phyloP scores from a whole-genome alignment of 768 basidiomycete species.

The Lactarius sanguifluus region DNA sequence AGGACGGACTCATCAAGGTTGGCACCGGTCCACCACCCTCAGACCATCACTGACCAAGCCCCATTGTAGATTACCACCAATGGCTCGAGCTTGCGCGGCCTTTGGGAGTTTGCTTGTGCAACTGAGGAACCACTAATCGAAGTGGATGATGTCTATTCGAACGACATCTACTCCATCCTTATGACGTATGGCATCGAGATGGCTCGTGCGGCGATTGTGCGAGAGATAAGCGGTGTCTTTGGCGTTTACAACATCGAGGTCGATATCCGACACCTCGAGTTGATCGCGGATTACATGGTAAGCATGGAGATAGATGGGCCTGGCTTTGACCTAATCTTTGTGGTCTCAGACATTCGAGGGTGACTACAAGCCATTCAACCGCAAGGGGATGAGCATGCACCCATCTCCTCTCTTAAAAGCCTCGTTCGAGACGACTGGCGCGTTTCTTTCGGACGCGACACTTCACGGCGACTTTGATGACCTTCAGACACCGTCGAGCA shows the following conservation, averaged over 20 bases:
- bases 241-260: conserved; percentile 95
- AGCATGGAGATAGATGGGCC: conserved; percentile 33
- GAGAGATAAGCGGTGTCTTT: conserved; percentile 90
- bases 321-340: conserved; percentile 9
- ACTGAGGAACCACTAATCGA: conserved; percentile 56
- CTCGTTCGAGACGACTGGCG: conserved; percentile 93
- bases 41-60: background rate
- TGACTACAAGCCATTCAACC: conserved; percentile 97
- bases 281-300: conserved; percentile 99
- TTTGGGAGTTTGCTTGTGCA: conserved; percentile 70
- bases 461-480: conserved; percentile 95
- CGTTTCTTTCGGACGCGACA: conserved; percentile 90
- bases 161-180: conserved; percentile 91
- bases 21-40: conserved; percentile 25
- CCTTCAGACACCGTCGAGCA: conserved; percentile 84
- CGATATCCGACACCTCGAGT: conserved; percentile 87
- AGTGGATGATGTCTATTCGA: conserved; percentile 82
- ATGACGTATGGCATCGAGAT: conserved; percentile 96
- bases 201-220: conserved; percentile 86
- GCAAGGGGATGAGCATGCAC: conserved; percentile 89
- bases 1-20: conserved; percentile 55
- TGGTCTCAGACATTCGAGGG: conserved; percentile 91
- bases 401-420: conserved; percentile 97
- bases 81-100: conserved; percentile 87
- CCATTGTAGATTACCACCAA: conserved; percentile 71